Conservation (phyloP, 139 green algal species). For the Chlamydomonas sp. region DNA sequence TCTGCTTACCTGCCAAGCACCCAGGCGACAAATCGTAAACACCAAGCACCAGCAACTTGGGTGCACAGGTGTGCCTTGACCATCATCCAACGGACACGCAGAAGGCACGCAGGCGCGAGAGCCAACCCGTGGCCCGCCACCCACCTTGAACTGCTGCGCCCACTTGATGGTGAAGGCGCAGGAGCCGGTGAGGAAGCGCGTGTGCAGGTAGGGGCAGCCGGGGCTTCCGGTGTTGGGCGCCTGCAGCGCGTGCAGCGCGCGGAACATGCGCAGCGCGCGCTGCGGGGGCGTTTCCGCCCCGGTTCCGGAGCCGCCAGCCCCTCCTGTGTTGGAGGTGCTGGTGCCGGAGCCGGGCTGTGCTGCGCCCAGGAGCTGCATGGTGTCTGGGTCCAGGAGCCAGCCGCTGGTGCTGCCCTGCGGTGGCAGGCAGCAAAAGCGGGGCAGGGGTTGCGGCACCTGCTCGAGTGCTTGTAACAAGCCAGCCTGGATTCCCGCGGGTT, state of each 20-base stretch:
- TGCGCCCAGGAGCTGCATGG: not conserved
- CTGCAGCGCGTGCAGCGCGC: not conserved
- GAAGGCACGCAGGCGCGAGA: not conserved
- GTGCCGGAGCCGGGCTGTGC: too few relatives aligned
- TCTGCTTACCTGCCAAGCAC: too few relatives aligned
- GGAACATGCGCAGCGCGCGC: constrained; percentile 1
- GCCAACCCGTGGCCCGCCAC: not conserved
- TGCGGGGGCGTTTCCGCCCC: not conserved
- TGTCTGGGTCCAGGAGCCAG: not conserved
- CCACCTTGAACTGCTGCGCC: constrained; percentile 33
- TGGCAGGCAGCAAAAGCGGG: not conserved
- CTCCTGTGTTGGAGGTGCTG: too few relatives aligned
- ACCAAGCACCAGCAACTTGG: too few relatives aligned
- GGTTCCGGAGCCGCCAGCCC: too few relatives aligned
- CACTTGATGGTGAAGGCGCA: constrained; percentile 18
- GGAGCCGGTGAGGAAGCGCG: not conserved
- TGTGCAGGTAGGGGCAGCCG: not conserved
- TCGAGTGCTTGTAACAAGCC: not conserved
- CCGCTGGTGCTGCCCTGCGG: constrained; percentile 9
- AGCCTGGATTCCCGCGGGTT: too few relatives aligned
- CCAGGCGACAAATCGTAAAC: too few relatives aligned
- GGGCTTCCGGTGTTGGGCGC: not conserved
- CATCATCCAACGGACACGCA: not conserved
- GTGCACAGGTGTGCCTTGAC: not conserved
- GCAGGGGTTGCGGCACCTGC: not conserved